Evolutionary conservation across 257 asterid genomes (phyloP).

Genomic region (Ballota nigra): DNA sequence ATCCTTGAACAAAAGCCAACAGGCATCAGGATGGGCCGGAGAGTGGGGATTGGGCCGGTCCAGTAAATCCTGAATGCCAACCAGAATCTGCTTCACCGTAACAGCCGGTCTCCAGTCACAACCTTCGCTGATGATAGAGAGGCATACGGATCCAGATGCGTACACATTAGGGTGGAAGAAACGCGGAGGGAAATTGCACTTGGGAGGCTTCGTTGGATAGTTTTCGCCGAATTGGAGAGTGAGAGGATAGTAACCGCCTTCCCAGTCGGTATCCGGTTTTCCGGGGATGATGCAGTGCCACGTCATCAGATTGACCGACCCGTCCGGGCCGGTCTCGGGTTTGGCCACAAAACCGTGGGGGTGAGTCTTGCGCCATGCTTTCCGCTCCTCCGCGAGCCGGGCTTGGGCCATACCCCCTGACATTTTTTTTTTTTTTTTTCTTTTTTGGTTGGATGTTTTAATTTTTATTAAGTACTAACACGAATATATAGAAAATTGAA

Average conservation of each 20-base stretch:
- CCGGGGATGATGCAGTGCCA: neutral
- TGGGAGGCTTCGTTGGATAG: slow-evolving; percentile 72
- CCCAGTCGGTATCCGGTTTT: slow-evolving; percentile 53
- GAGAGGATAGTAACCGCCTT: slow-evolving; percentile 69
- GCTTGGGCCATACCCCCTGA: neutral
- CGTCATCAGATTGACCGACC: neutral
- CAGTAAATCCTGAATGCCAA: slow-evolving; percentile 45
- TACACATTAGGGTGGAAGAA: slow-evolving; percentile 79
- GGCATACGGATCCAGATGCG: slow-evolving; percentile 70
- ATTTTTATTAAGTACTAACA: too few relatives aligned
- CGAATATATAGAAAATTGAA: too few relatives aligned
- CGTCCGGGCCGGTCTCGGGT: neutral
- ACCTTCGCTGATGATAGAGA: slow-evolving; percentile 61
- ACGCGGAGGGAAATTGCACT: slow-evolving; percentile 63
- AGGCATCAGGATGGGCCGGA: slow-evolving; percentile 42
- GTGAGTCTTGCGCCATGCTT: neutral
- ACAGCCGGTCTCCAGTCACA: slow-evolving; percentile 49
- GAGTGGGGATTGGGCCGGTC: slow-evolving; percentile 41
- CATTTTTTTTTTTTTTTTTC: neutral
- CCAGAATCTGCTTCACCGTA: slow-evolving; percentile 44
- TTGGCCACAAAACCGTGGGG: neutral
- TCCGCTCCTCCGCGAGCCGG: neutral
- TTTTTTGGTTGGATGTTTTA: too few relatives aligned
- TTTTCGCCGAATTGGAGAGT: slow-evolving; percentile 65
- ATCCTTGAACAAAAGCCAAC: slow-evolving; percentile 40